Evolutionary conservation across 129 eudicot genomes (phyloP), one percentile per base, ranked within the genome.

Genomic region (Ambrosia trifida): DNA sequence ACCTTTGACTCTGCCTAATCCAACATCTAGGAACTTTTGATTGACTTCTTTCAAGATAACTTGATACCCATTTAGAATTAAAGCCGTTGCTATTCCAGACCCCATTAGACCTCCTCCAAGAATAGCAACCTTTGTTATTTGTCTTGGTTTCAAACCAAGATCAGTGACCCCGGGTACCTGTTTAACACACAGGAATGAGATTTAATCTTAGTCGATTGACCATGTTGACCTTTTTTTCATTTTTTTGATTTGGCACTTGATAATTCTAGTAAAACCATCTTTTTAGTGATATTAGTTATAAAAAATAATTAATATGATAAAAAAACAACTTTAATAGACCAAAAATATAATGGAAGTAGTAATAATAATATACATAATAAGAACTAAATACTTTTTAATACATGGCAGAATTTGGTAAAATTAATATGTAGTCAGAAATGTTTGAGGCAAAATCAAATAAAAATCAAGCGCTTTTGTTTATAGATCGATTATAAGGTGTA

Each of bases 81-180:
- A 64, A 51, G 99, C 96, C 9, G 99, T 95, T 61, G 99, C 99
- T 79, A 95, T 95, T 52, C 99, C 99, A 47, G 99, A 95, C 43
- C 99, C 99, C 99, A 95, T 95, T 32, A 95, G 82, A 16, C 99
- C 99, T 56, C 99, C 99, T 69, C 99, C 99, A 71, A 95, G 94
- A 79, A 95, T 82, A 47, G 95, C 99, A 65, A 95, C 97, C 85
- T 88, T 95, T 11, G 79, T 88, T 36, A 95, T 81, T 43, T 53
- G 80, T 77, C 99, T 86, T 66, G 99, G 96, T 40, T 63, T 72
- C 82, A 90, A 76, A 57, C 96, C 99, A 45, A 63, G 74, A 81
- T 90, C 97, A 5, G 96, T 88, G 45, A 95, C 88, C 72, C 95
- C 96, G 11, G 97, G 97, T 45, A 95, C 96, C 99, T 95, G 77